Evolutionary conservation across 441 rosid genomes (phyloP).

Genomic region (Breynia disticha): DNA sequence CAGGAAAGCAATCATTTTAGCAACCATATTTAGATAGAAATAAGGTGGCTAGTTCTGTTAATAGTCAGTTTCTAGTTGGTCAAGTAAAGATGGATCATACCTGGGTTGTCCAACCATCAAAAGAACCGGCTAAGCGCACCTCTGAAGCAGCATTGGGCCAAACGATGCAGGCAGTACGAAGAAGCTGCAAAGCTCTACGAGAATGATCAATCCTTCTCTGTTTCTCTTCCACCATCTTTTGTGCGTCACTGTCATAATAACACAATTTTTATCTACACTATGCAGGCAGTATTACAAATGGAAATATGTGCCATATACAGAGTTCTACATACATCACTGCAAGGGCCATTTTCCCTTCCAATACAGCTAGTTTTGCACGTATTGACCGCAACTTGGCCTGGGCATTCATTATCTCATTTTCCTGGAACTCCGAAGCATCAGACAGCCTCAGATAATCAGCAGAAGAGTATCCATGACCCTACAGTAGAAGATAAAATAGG

Average conservation of each 20-base stretch:
- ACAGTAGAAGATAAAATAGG: slow-evolving; percentile 8
- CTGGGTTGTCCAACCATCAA: slow-evolving; percentile 82
- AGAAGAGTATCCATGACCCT: slow-evolving; percentile 31
- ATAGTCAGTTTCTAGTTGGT: not conserved
- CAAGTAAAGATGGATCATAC: slow-evolving; percentile 29
- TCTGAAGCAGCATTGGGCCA: slow-evolving; percentile 81
- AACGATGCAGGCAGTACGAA: slow-evolving; percentile 57
- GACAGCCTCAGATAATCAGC: slow-evolving; percentile 39
- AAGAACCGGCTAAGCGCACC: slow-evolving; percentile 74
- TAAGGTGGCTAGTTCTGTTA: not conserved
- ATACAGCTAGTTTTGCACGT: slow-evolving; percentile 63
- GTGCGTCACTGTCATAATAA: slow-evolving; percentile 47
- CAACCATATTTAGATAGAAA: no score
- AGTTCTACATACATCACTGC: slow-evolving; percentile 42
- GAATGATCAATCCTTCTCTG: slow-evolving; percentile 61
- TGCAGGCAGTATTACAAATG: not conserved
- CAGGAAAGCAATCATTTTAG: slow-evolving; percentile 3
- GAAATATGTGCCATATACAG: not conserved
- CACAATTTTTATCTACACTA: slow-evolving; percentile 3
- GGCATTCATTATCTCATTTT: slow-evolving; percentile 62
- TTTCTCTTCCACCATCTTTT: slow-evolving; percentile 54
- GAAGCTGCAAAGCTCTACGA: slow-evolving; percentile 44
- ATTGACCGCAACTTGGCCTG: slow-evolving; percentile 53
- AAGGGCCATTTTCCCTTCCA: slow-evolving; percentile 84
- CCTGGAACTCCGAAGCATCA: slow-evolving; percentile 75